A percentile compares a stretch with the other conserved stretches of the same genome.
Conservation (phyloP, 176 grass and related monocot species). For the Avena insularis region DNA sequence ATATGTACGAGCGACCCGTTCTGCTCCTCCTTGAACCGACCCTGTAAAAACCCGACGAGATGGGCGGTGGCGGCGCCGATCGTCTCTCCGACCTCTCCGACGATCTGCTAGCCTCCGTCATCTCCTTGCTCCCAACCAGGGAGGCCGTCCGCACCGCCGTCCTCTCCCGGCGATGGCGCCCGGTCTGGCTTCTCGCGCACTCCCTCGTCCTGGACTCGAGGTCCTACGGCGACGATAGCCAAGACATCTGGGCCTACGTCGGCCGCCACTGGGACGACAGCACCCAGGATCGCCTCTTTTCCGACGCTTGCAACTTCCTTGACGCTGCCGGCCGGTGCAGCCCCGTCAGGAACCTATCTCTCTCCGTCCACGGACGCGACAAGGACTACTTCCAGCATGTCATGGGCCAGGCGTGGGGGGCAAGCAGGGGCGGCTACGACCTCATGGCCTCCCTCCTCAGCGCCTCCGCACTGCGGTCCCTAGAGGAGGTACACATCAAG, state of each 20-base stretch:
- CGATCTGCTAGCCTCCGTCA: background rate
- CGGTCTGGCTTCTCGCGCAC: background rate
- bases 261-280: background rate
- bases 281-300: background rate
- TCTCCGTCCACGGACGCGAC: background rate
- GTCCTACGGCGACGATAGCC: background rate
- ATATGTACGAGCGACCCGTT: background rate
- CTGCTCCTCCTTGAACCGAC: background rate
- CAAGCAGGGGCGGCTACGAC: background rate
- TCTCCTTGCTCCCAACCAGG: background rate
- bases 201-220: background rate
- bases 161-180: slow-evolving; percentile 5
- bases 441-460: background rate
- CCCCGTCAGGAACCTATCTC: background rate
- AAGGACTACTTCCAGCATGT: background rate
- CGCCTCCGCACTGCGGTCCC: background rate
- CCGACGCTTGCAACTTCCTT: background rate
- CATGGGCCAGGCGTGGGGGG: background rate
- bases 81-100: background rate
- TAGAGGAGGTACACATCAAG: background rate
- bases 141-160: background rate
- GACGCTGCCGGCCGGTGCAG: background rate
- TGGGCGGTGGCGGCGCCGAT: background rate
- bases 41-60: background rate
- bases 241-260: too few relatives aligned